phyloP scores from a whole-genome alignment of 495 filamentous ascomycete genomes.

The Beverwykella pulmonaria region DNA sequence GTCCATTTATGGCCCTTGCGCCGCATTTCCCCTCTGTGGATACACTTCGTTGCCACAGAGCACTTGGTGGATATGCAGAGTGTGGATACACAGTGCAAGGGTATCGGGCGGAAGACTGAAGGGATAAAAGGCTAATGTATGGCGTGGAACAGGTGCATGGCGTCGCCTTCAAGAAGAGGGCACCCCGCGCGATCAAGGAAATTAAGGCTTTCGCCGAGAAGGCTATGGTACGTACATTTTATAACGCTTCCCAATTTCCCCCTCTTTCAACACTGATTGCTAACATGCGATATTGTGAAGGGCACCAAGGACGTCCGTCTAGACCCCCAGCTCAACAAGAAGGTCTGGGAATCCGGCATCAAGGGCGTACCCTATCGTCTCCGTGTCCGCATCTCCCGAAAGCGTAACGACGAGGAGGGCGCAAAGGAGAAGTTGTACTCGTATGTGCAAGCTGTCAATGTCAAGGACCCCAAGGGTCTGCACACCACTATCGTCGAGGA shows the following conservation, averaged over 20 bases:
- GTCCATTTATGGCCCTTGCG: conserved; percentile 59
- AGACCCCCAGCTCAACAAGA: conserved; percentile 99
- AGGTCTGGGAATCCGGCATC: conserved; percentile 99
- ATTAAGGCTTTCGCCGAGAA: conserved; percentile 88
- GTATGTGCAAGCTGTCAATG: conserved; percentile 98
- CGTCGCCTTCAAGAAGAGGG: conserved; percentile 99
- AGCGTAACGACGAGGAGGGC: conserved; percentile 99
- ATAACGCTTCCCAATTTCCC: not conserved
- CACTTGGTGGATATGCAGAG: not conserved
- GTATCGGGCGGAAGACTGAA: conserved; percentile 50
- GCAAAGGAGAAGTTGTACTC: conserved; percentile 98
- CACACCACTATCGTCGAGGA: conserved; percentile 74
- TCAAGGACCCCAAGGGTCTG: conserved; percentile 97
- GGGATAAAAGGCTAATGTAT: conserved; percentile 34
- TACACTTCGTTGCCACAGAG: not conserved
- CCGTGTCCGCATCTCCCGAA: conserved; percentile 95
- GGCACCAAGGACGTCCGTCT: conserved; percentile 96
- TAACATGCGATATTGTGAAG: conserved; percentile 49
- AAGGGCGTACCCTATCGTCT: conserved; percentile 97
- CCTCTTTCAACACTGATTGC: not conserved
- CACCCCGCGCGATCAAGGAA: conserved; percentile 97
- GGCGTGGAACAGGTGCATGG: conserved; percentile 74
- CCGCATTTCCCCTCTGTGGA: not conserved
- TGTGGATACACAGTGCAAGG: conserved; percentile 9
- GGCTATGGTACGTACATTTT: conserved; percentile 79